Percentiles rank a stretch among this genome's conserved stretches.
Conservation (phyloP, 176 grass and related monocot genomes). For the Juncus effusus region DNA sequence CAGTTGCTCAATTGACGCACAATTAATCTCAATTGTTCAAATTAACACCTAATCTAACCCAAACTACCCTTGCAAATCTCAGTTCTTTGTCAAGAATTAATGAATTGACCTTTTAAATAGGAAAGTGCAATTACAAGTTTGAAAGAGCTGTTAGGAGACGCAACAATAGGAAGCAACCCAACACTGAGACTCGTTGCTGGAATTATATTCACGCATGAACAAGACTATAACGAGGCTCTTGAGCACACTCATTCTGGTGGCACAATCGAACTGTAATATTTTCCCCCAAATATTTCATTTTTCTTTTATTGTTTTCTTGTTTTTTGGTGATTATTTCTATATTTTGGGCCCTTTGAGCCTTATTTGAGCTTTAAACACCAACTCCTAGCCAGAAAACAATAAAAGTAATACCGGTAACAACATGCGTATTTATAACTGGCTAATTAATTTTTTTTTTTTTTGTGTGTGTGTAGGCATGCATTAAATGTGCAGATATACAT, state of each 20-base stretch:
- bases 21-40: not conserved
- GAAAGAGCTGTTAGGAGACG: conserved; percentile 44
- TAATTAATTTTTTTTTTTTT: too few relatives aligned
- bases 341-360: too few relatives aligned
- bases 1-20: not conserved
- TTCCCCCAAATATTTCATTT: not conserved
- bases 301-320: too few relatives aligned
- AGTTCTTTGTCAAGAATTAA: too few relatives aligned
- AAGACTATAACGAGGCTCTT: conserved; percentile 53
- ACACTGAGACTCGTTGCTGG: conserved; percentile 44
- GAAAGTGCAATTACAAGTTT: conserved; percentile 50
- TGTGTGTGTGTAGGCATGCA: conserved; percentile 61
- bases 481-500: conserved; percentile 70
- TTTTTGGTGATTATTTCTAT: too few relatives aligned
- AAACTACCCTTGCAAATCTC: not conserved
- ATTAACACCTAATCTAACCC: too few relatives aligned
- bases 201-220: conserved; percentile 56
- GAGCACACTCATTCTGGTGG: conserved; percentile 61
- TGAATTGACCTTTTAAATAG: too few relatives aligned
- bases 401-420: too few relatives aligned
- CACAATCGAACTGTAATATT: conserved; percentile 58
- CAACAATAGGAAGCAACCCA: conserved; percentile 48
- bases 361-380: too few relatives aligned
- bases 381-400: too few relatives aligned
- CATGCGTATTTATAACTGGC: too few relatives aligned